These are phyloP conservation scores for Dipteronia sinensis DNA, from an alignment of 345 rosid genomes.

Conservation along the genomic window DNA sequence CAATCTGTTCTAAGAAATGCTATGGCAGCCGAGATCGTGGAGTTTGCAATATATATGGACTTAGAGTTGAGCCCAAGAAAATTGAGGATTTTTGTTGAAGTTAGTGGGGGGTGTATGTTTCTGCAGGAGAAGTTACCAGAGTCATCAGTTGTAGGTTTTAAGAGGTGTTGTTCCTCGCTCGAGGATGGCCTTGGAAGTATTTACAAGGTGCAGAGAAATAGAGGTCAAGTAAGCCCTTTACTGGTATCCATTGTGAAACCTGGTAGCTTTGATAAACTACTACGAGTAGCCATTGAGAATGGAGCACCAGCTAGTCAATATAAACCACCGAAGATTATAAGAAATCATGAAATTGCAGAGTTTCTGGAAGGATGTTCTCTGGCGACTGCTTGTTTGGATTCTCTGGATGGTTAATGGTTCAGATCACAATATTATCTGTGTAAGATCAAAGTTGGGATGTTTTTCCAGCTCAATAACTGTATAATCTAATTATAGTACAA, in stretches of 20 bases:
- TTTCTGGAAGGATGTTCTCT: conserved; percentile 40
- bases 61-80: conserved; percentile 28
- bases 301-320: conserved; percentile 57
- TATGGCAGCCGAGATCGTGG: conserved; percentile 35
- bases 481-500: neutral
- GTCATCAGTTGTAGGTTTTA: conserved; percentile 22
- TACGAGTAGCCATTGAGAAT: conserved; percentile 30
- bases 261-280: conserved; percentile 45
- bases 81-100: conserved; percentile 41
- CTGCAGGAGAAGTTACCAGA: conserved; percentile 17
- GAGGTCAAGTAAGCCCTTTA: conserved; percentile 39
- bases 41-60: conserved; percentile 38
- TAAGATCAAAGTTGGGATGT: neutral
- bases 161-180: conserved; percentile 28
- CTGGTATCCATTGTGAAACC: conserved; percentile 34
- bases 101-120: conserved; percentile 23
- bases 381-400: conserved; percentile 24
- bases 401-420: neutral
- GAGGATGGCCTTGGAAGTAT: conserved; percentile 45
- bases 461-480: neutral
- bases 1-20: conserved; percentile 31
- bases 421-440: neutral
- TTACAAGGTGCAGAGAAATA: conserved; percentile 42
- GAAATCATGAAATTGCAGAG: conserved; percentile 35
- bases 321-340: conserved; percentile 51